Conservation (phyloP, 2,329 filamentous ascomycete species). For the Penicillium sp. region DNA sequence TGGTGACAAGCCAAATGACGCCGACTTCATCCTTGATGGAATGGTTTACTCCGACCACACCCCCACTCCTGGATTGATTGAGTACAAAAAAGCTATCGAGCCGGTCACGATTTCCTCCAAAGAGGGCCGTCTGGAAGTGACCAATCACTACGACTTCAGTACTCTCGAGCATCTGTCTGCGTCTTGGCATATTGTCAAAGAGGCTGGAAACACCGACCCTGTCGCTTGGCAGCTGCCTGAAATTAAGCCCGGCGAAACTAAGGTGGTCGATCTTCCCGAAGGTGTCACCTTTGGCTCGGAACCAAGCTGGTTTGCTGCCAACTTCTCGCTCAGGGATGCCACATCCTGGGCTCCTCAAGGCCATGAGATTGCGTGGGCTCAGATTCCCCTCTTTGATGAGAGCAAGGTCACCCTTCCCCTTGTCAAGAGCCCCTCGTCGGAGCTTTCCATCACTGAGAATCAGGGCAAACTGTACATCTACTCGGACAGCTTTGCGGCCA, state of each 20-base stretch:
- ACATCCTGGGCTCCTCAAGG: constrained; percentile 48
- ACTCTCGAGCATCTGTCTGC: constrained; percentile 40
- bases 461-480: constrained; percentile 6
- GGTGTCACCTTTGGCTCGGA: background rate
- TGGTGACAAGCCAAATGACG: constrained; percentile 55
- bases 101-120: constrained; percentile 45
- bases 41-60: constrained; percentile 46
- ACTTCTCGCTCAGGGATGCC: constrained; percentile 39
- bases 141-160: constrained; percentile 49
- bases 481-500: constrained; percentile 5
- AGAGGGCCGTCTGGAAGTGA: constrained; percentile 35
- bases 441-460: background rate
- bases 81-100: constrained; percentile 54
- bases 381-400: constrained; percentile 24
- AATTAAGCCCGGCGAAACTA: constrained; percentile 40
- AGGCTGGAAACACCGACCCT: constrained; percentile 20
- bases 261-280: background rate
- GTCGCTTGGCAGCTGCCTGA: constrained; percentile 36
- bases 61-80: constrained; percentile 52
- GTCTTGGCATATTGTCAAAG: constrained; percentile 8
- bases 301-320: constrained; percentile 40
- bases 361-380: constrained; percentile 53
- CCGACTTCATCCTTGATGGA: constrained; percentile 59
- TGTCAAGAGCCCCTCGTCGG: background rate
- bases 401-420: background rate